Evolutionary conservation across 2,329 filamentous ascomycete species (phyloP), one percentile per base, ranked within the genome.

Genomic region (Curvularia spicifera): DNA sequence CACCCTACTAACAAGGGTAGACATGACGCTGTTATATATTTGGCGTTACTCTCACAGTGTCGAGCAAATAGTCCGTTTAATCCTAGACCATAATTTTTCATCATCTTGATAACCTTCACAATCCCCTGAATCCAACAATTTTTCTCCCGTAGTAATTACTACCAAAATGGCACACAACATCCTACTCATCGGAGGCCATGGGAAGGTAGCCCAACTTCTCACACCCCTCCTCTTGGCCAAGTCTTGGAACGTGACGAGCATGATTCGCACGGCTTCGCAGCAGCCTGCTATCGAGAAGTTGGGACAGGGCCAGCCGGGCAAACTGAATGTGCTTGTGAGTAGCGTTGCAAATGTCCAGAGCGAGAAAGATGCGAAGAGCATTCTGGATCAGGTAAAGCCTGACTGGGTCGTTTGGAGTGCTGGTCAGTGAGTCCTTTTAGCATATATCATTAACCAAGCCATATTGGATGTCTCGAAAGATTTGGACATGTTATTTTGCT

Each of bases 131-230:
- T 26, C 31, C n/a, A 8, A 31, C 13, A 5, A 26, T 9, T 13
- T 50, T 50, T 4, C 12, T 22, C 10, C 5, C 5, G 6, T 2
- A 26, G 10, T 26, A 35, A 1, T 8, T 9, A 9, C 9, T 10
- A 7, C 35, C 31, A 64, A n/a, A 39, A 77, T 76, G 74, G 58
- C 72, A 3, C 72, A 74, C 48, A 65, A 72, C 57, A 61, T 93
- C 58, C 87, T 93, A 60, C 78, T 95, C 65, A 85, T 95, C 62
- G 91, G 91, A 70, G 91, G 91, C 69, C 91, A 93, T 79, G 91
- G 91, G 79, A 91, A 93, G 74, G 78, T 95, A 59, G 85, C 91
- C 65, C 86, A 91, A 57, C 79, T 89, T 43, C 83, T 95, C 39
- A 95, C 91, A 8, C 90, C 89, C 1, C 83, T 93, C 58, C 86